phyloP scores from a whole-genome alignment of 768 basidiomycete genomes.

The Lactarius quietus region DNA sequence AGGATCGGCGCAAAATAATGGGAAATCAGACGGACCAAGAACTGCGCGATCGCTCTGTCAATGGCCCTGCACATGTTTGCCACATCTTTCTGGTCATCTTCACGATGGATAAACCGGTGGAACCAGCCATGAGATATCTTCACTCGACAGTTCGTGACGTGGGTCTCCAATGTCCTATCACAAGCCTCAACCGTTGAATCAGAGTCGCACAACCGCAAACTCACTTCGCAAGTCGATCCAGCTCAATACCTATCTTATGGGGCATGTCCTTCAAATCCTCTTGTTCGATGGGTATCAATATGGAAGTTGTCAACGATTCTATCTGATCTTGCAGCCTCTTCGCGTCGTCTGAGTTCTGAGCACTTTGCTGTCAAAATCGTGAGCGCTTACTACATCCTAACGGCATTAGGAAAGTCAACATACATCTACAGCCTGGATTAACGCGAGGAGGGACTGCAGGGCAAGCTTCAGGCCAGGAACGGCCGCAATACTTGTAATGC shows the following conservation, averaged over 20 bases:
- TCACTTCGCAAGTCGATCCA: neutral
- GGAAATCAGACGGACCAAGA: neutral
- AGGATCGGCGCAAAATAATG: neutral
- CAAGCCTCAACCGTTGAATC: neutral
- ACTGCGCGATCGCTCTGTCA: neutral
- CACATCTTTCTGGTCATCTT: neutral
- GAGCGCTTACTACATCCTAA: neutral
- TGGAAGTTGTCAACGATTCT: neutral
- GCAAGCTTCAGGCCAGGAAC: neutral
- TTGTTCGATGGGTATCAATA: neutral
- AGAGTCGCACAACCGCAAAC: neutral
- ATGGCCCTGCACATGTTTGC: neutral
- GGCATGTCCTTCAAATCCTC: neutral
- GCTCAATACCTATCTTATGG: neutral
- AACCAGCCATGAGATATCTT: neutral
- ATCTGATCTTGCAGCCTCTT: neutral
- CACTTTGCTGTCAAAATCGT: neutral
- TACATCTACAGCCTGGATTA: neutral
- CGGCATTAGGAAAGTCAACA: neutral
- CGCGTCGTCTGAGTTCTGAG: neutral
- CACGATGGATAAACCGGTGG: neutral
- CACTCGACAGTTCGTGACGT: neutral
- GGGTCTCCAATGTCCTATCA: neutral
- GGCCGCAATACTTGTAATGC: neutral
- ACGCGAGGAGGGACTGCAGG: neutral